Evolutionary conservation across 345 rosid species (phyloP), one percentile per base, ranked within the genome.

Genomic region (Rhodamnia argentea): DNA sequence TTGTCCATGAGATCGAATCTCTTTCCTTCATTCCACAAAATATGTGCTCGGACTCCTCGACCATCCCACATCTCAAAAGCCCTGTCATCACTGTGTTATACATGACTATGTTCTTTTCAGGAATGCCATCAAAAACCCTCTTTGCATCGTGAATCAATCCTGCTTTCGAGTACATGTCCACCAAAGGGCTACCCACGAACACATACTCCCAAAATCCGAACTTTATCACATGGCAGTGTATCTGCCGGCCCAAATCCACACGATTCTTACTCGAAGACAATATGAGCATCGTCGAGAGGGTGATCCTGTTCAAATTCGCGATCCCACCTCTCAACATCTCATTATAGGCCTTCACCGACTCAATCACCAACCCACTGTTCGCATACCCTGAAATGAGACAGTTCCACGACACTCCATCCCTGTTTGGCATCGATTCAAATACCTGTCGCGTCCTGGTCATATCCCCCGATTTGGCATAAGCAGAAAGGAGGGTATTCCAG

Each of bases 1-100:
- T 90, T 70, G 99, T 93, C 99, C 98, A 96, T 2, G 99, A 90
- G 89, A 96, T 91, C 0, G 95, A 92, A 91, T 96, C 99, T 90
- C 88, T 94, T 86, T 95, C 95, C 87, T 83, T 89, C 98, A 96
- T 94, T 32, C 86, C 87, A 82, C 12, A 85, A 90, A 95, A 95
- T 85, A 97, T 83, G 86, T 78, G 83, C 86, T 87, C 64, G 22
- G 98, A 94, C 85, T 93, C 95, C 90, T 86, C 92, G 20, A 94
- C 85, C 95, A 93, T 90, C 76, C 98, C 95, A 90, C 90, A 83
- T 42, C 95, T 90, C 87, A 95, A 87, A 88, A 96, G 89, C 22
- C 96, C 98, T 0, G 93, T 91, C 82, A 97, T 93, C 95, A 97
- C 89, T 0, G 98, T 91, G 84, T 97, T 95, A 87, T 89, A 89